Conservation (phyloP, 2,329 filamentous ascomycete species). For the Hypoxylon sp. region DNA sequence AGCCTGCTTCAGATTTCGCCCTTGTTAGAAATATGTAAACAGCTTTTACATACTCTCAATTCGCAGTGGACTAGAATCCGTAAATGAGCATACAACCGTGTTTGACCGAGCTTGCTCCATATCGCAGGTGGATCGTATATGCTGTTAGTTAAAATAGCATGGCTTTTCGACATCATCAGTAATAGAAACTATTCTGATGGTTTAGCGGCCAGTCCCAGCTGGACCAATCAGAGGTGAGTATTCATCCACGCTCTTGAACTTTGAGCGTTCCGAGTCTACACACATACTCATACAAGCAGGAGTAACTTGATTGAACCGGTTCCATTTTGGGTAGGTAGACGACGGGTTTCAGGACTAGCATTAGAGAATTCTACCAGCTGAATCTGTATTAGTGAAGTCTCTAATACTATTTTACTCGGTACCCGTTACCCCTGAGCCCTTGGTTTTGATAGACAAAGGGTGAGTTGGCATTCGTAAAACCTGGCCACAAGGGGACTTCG, state of each 20-base stretch:
- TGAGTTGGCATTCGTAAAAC: conserved; percentile 5
- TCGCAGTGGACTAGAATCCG: conserved; percentile 19
- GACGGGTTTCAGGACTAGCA: conserved; percentile 14
- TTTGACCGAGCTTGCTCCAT: conserved; percentile 32
- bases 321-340: conserved; percentile 28
- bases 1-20: neutral
- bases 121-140: conserved; percentile 34
- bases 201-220: conserved; percentile 11
- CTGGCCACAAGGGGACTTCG: conserved; percentile 1
- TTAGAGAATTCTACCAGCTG: conserved; percentile 5
- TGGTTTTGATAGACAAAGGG: conserved; percentile 1
- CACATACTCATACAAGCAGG: conserved; percentile 4
- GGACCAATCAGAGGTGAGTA: conserved; percentile 31
- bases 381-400: conserved; percentile 15
- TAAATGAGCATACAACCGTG: conserved; percentile 15
- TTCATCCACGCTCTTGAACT: conserved; percentile 37
- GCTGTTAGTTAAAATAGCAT: conserved; percentile 33
- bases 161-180: conserved; percentile 19
- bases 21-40: conserved; percentile 10
- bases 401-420: conserved; percentile 1
- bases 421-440: conserved; percentile 4
- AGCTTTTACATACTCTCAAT: conserved; percentile 12
- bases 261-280: conserved; percentile 9
- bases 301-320: conserved; percentile 12
- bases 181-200: conserved; percentile 17